Evolutionary conservation across 768 basidiomycete genomes (phyloP).

Genomic region (Serendipita indica): DNA sequence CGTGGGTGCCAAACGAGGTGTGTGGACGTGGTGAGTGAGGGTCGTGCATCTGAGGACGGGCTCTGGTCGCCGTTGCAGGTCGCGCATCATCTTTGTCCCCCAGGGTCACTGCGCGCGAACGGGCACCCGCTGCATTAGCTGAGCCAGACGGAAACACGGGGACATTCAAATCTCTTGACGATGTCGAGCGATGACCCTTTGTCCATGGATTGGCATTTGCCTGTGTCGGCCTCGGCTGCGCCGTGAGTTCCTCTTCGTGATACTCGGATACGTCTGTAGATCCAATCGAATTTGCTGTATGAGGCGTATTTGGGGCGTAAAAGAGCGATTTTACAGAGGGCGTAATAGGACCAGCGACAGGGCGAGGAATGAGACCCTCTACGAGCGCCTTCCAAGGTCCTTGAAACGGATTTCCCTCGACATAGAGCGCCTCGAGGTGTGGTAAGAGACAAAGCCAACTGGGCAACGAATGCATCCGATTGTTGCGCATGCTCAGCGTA

Average conservation of each 20-base stretch:
- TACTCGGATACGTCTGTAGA: slow-evolving; percentile 6
- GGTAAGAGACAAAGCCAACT: slow-evolving; percentile 88
- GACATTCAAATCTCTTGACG: slow-evolving; percentile 1
- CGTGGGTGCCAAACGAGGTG: slow-evolving; percentile 5
- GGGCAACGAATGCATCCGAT: slow-evolving; percentile 79
- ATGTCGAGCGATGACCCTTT: not conserved
- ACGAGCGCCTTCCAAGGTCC: slow-evolving; percentile 85
- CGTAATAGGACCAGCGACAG: slow-evolving; percentile 7
- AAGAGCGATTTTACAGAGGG: not conserved
- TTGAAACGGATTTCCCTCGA: slow-evolving; percentile 95
- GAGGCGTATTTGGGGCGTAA: not conserved
- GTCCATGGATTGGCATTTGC: not conserved
- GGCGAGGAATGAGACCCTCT: slow-evolving; percentile 46
- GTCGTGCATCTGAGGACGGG: not conserved
- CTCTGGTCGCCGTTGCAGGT: not conserved
- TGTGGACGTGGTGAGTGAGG: not conserved
- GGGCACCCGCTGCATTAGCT: not conserved
- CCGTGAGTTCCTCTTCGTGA: not conserved
- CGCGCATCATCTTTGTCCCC: not conserved
- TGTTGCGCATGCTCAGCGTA: slow-evolving; percentile 76
- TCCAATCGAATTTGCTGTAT: not conserved
- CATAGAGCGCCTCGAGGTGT: slow-evolving; percentile 66
- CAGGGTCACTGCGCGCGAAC: not conserved
- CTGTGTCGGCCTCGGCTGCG: not conserved
- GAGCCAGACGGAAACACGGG: not conserved